These are phyloP conservation scores for Penicillium manginii DNA, from an alignment of 495 filamentous ascomycete genomes.

Conservation along the genomic window DNA sequence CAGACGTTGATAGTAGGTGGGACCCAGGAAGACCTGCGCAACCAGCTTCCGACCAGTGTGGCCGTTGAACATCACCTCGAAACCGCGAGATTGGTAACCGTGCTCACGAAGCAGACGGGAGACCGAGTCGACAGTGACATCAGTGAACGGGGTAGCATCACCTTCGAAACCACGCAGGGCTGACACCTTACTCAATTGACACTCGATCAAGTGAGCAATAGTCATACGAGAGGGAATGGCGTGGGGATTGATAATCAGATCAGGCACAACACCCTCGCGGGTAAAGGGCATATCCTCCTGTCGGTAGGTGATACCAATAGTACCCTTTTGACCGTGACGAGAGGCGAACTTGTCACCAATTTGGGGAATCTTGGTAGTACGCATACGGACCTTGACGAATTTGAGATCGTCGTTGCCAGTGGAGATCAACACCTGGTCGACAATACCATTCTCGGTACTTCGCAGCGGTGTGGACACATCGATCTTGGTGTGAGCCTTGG, in stretches of 20 bases:
- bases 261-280: slow-evolving; percentile 84
- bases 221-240: slow-evolving; percentile 99
- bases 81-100: slow-evolving; percentile 95
- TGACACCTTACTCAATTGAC: slow-evolving; percentile 92
- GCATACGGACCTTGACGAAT: slow-evolving; percentile 95
- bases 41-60: slow-evolving; percentile 92
- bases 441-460: slow-evolving; percentile 93
- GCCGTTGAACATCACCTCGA: slow-evolving; percentile 98
- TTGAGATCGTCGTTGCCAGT: slow-evolving; percentile 83
- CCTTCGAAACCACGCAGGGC: slow-evolving; percentile 90
- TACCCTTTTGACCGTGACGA: slow-evolving; percentile 98
- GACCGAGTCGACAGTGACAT: slow-evolving; percentile 94
- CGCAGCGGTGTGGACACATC: slow-evolving; percentile 93
- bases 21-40: slow-evolving; percentile 94
- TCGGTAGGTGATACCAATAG: slow-evolving; percentile 95
- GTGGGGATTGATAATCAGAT: slow-evolving; percentile 99
- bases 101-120: slow-evolving; percentile 85
- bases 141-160: slow-evolving; percentile 97
- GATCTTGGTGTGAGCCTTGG: slow-evolving; percentile 85
- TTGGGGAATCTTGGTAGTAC: slow-evolving; percentile 96
- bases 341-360: slow-evolving; percentile 99
- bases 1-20: slow-evolving; percentile 98
- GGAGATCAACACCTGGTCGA: slow-evolving; percentile 90
- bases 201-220: slow-evolving; percentile 99
- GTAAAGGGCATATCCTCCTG: slow-evolving; percentile 99